These are phyloP conservation scores for Rhizodiscina lignyota DNA, from an alignment of 495 filamentous ascomycete genomes.

Conservation along the genomic window DNA sequence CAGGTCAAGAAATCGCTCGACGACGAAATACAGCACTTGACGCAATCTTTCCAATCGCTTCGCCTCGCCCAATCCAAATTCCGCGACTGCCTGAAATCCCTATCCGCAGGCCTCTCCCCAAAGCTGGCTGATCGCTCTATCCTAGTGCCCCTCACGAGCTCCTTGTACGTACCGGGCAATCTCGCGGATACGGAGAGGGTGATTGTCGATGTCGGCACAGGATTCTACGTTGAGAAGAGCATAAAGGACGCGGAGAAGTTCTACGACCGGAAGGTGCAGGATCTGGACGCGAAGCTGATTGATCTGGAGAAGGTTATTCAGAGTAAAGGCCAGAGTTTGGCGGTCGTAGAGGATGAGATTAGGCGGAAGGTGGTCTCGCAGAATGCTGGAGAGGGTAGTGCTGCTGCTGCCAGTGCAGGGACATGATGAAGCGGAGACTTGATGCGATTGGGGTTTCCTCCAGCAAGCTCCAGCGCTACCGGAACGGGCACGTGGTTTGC, in stretches of 20 bases:
- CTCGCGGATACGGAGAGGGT: conserved; percentile 65
- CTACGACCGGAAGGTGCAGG: conserved; percentile 72
- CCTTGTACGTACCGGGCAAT: conserved; percentile 78
- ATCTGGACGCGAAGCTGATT: conserved; percentile 57
- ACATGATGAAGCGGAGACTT: no score
- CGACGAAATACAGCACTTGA: conserved; percentile 86
- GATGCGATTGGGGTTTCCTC: no score
- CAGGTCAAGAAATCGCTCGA: conserved; percentile 87
- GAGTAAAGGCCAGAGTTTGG: conserved; percentile 67
- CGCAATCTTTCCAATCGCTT: conserved; percentile 71
- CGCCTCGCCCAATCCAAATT: conserved; percentile 83
- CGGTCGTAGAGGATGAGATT: conserved; percentile 84
- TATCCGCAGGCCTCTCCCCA: conserved; percentile 20
- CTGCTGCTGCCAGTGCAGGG: no score
- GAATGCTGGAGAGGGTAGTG: no score
- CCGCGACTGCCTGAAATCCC: conserved; percentile 64
- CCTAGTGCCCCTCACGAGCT: conserved; percentile 80
- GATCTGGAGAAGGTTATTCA: conserved; percentile 78
- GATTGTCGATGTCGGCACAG: conserved; percentile 89
- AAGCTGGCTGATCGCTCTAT: conserved; percentile 41
- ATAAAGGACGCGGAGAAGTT: conserved; percentile 64
- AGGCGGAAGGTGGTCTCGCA: conserved; percentile 23
- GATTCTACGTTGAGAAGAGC: conserved; percentile 92
- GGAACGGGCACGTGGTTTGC: no score
- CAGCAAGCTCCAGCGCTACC: no score